Base-by-base conservation (phyloP, 73 alveolate species). In the Uronychia setigera region DNA sequence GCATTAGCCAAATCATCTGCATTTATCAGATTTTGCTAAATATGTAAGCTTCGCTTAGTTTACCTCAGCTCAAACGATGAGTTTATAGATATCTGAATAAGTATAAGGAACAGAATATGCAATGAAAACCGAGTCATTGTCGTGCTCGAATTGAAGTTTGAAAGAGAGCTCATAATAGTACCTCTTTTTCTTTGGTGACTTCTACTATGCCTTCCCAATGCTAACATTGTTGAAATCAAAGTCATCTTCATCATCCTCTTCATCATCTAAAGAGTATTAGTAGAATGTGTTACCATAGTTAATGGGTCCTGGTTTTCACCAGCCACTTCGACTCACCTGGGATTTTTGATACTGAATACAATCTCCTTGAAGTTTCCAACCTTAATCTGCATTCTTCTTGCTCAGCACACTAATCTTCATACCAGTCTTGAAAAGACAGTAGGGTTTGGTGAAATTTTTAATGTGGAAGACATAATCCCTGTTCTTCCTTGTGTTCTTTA, bases 401-500 rank as follows among this genome's bases (percentile, higher is more conserved):
- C 81, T 59, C 30, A 58, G 59, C 19, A 83, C 89, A 29, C 59
- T 1, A 5, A 85, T 33, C 77, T 82, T 86, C 96, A 91, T 91
- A 1, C 96, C 96, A 31, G 33, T 29, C 59, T 67, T 32, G 82
- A 87, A 95, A 29, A 93, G 90, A 59, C 82, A 59, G 31, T 88
- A 80, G 27, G 89, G 76, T 83, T 93, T 93, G 31, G 92, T 87
- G 79, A 95, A 95, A 83, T 95, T 97, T 33, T 89, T 82, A 5
- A 95, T 91, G 60, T 93, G 93, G 78, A 97, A 91, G 76, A 82
- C 85, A 81, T 93, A 88, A 31, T 59, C 91, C 84, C 87, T 78
- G 59, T 84, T 83, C 0, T 78, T 78, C 28, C 92, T 90, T 0
- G 90, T 93, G 86, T 95, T 94, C 57, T 92, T 82, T 59, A 97